Evolutionary conservation across 2,329 filamentous ascomycete genomes (phyloP).

Genomic region (Thielaviopsis euricoi): DNA sequence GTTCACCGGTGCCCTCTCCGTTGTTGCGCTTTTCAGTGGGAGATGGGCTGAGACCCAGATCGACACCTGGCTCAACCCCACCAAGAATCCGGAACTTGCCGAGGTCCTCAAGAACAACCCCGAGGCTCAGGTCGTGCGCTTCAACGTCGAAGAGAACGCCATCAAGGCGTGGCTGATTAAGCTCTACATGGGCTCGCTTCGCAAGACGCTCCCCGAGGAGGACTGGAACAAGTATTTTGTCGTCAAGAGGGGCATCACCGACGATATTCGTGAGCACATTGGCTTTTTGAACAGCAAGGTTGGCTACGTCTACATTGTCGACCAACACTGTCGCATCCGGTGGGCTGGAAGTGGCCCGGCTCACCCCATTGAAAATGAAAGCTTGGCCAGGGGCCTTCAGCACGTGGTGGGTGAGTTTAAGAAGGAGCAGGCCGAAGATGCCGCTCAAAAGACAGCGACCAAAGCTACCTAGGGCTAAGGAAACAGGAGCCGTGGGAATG

Average conservation of each 20-base stretch:
- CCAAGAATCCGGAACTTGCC: constrained; percentile 53
- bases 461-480: not conserved
- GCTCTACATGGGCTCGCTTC: constrained; percentile 37
- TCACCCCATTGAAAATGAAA: constrained; percentile 47
- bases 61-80: constrained; percentile 48
- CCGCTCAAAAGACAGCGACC: constrained; percentile 12
- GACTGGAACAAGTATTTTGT: constrained; percentile 47
- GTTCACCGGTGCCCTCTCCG: constrained; percentile 54
- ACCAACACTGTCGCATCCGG: constrained; percentile 72
- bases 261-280: constrained; percentile 45
- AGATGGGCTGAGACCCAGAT: constrained; percentile 76
- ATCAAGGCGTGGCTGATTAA: constrained; percentile 45
- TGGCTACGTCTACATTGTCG: constrained; percentile 83
- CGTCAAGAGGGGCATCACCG: constrained; percentile 39
- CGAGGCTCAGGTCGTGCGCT: constrained; percentile 59
- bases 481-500: not conserved
- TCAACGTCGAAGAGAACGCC: constrained; percentile 76
- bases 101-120: constrained; percentile 37
- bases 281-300: constrained; percentile 77
- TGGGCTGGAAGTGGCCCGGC: constrained; percentile 77
- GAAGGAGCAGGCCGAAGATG: constrained; percentile 19
- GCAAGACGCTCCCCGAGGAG: constrained; percentile 30
- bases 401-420: constrained; percentile 44
- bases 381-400: constrained; percentile 46
- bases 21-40: constrained; percentile 70